Percentiles rank a stretch among this genome's conserved stretches.
Evolutionary conservation across 2,329 filamentous ascomycete species (phyloP).

Genomic region (Phaeosphaeria sp.): DNA sequence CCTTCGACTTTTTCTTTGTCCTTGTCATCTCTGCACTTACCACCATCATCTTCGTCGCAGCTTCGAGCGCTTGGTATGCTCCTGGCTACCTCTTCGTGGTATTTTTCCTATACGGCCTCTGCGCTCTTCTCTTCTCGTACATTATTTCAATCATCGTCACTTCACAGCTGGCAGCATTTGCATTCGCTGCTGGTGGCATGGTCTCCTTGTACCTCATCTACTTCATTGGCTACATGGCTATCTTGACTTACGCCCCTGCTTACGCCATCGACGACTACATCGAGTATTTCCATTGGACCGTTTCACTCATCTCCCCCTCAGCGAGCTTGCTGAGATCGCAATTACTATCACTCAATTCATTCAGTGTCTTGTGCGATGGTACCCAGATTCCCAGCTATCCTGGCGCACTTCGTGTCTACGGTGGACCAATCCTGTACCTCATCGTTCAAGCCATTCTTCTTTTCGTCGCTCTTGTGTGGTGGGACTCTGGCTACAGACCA

Average conservation of each 20-base stretch:
- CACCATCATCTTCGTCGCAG: constrained; percentile 71
- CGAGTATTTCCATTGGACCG: constrained; percentile 74
- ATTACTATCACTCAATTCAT: constrained; percentile 81
- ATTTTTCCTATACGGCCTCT: constrained; percentile 80
- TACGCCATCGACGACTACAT: constrained; percentile 72
- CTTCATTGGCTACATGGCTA: constrained; percentile 58
- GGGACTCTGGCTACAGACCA: constrained; percentile 73
- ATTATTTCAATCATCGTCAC: constrained; percentile 79
- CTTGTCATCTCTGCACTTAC: constrained; percentile 70
- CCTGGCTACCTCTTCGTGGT: constrained; percentile 83
- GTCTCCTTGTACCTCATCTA: constrained; percentile 60
- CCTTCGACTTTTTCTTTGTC: constrained; percentile 81
- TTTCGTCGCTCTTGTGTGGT: constrained; percentile 77
- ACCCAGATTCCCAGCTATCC: constrained; percentile 70
- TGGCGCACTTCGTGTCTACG: constrained; percentile 74
- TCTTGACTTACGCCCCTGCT: constrained; percentile 76
- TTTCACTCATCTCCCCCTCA: constrained; percentile 77
- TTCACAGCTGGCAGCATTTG: constrained; percentile 84
- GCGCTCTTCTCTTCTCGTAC: constrained; percentile 78
- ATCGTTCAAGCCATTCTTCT: constrained; percentile 74
- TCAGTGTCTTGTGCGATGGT: constrained; percentile 76
- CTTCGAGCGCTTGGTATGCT: constrained; percentile 74
- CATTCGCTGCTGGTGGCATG: constrained; percentile 79
- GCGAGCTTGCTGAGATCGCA: constrained; percentile 76
- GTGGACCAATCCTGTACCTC: constrained; percentile 84